phyloP scores from a whole-genome alignment of 441 rosid species.

The Theobroma grandiflorum region DNA sequence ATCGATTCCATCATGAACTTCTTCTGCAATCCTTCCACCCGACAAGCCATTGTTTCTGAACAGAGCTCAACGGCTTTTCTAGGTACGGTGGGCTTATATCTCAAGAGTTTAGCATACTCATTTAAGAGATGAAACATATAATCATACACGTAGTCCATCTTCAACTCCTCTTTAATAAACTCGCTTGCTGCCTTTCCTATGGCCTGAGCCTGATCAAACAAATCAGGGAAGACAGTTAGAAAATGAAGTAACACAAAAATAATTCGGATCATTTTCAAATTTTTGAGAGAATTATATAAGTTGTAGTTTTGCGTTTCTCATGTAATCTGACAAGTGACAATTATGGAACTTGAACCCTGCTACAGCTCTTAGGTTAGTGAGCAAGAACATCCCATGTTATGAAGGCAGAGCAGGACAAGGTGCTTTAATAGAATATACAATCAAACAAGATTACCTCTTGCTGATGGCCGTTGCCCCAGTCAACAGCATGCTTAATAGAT shows the following conservation, averaged over 20 bases:
- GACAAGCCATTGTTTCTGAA: slow-evolving; percentile 71
- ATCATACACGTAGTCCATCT: slow-evolving; percentile 78
- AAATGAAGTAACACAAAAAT: neutral
- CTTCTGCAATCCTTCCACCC: slow-evolving; percentile 46
- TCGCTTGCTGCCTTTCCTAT: slow-evolving; percentile 72
- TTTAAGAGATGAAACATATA: slow-evolving; percentile 88
- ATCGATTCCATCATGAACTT: slow-evolving; percentile 75
- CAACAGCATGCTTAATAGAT: slow-evolving; percentile 83
- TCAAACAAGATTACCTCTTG: slow-evolving; percentile 49
- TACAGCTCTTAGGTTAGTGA: neutral
- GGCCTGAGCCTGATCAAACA: slow-evolving; percentile 59
- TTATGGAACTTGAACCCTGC: neutral
- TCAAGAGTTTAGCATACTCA: slow-evolving; percentile 75
- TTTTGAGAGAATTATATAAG: neutral
- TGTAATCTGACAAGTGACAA: neutral
- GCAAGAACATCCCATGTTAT: neutral
- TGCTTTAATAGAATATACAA: neutral
- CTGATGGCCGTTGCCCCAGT: slow-evolving; percentile 83
- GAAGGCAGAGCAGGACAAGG: neutral
- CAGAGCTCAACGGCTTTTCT: slow-evolving; percentile 58
- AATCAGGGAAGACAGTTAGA: neutral
- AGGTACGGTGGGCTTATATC: slow-evolving; percentile 64
- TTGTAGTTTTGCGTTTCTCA: neutral
- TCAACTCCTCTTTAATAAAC: slow-evolving; percentile 66
- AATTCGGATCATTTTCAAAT: neutral